Percentiles rank a stretch among this genome's conserved stretches.
Conservation (phyloP, 352 stramenopile species). For the Thalassiosira sp. region DNA sequence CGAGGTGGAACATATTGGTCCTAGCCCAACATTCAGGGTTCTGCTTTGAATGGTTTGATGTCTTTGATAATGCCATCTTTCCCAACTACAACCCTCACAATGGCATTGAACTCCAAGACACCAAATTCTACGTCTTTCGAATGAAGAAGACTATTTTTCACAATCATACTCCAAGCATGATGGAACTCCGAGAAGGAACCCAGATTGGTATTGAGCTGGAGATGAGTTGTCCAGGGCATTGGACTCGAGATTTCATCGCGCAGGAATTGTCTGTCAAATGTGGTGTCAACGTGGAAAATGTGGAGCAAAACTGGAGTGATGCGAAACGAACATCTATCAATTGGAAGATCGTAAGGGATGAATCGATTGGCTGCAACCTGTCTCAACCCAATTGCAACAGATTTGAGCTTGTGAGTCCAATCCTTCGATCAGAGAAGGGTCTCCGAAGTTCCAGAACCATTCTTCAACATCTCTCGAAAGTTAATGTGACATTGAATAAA, state of each 20-base stretch:
- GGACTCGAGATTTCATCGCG: neutral
- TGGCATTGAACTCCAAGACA: constrained; percentile 7
- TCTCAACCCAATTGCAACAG: constrained; percentile 46
- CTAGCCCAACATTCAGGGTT: constrained; percentile 34
- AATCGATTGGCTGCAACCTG: constrained; percentile 31
- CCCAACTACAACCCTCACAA: constrained; percentile 31
- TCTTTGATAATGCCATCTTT: constrained; percentile 43
- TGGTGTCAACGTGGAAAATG: constrained; percentile 4
- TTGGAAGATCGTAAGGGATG: constrained; percentile 60
- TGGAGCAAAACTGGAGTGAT: constrained; percentile 2
- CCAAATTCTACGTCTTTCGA: constrained; percentile 36
- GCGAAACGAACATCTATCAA: neutral
- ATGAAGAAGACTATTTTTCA: constrained; percentile 9
- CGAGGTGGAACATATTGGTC: constrained; percentile 44
- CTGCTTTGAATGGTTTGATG: constrained; percentile 22
- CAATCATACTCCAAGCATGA: neutral
- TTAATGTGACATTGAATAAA: constrained; percentile 43
- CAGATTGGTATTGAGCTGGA: constrained; percentile 14
- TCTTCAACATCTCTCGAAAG: constrained; percentile 3
- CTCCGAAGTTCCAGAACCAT: constrained; percentile 19
- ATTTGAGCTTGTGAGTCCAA: constrained; percentile 58
- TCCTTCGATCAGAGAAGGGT: constrained; percentile 31
- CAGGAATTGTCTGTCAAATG: neutral
- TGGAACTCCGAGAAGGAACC: constrained; percentile 3
- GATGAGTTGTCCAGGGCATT: constrained; percentile 4